phyloP scores from a whole-genome alignment of 2,329 filamentous ascomycete species.

The Chaetothyriales sp. region DNA sequence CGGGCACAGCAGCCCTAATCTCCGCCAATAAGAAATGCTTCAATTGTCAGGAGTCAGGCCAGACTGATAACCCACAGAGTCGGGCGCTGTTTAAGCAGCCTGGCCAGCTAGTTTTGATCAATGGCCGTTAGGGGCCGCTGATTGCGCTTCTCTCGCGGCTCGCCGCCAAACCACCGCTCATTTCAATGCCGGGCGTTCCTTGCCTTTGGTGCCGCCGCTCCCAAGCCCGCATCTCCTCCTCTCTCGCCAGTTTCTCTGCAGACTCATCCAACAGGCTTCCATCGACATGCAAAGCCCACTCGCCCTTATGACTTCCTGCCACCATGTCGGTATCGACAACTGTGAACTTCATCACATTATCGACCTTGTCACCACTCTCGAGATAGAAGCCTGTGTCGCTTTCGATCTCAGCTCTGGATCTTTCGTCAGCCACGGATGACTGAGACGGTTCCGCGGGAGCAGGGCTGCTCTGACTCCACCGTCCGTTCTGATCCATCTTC shows the following conservation, averaged over 20 bases:
- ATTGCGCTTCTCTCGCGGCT: conserved; percentile 13
- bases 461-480: conserved; percentile 18
- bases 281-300: conserved; percentile 71
- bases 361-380: conserved; percentile 52
- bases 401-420: conserved; percentile 16
- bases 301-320: conserved; percentile 50
- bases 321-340: conserved; percentile 67
- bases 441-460: conserved; percentile 12
- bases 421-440: conserved; percentile 32
- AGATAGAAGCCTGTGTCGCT: conserved; percentile 57
- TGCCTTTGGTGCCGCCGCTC: conserved; percentile 24
- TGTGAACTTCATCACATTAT: conserved; percentile 58
- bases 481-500: conserved; percentile 24
- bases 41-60: neutral
- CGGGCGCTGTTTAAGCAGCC: too few relatives aligned
- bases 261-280: conserved; percentile 66
- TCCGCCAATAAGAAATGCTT: neutral
- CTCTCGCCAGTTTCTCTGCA: conserved; percentile 49
- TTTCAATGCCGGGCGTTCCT: conserved; percentile 5
- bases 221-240: conserved; percentile 35
- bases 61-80: neutral
- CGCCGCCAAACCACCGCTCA: conserved; percentile 13
- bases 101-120: too few relatives aligned
- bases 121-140: too few relatives aligned
- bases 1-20: neutral